Evolutionary conservation across 345 rosid genomes (phyloP), one percentile per base, ranked within the genome.

Genomic region (Limnanthes douglasii): DNA sequence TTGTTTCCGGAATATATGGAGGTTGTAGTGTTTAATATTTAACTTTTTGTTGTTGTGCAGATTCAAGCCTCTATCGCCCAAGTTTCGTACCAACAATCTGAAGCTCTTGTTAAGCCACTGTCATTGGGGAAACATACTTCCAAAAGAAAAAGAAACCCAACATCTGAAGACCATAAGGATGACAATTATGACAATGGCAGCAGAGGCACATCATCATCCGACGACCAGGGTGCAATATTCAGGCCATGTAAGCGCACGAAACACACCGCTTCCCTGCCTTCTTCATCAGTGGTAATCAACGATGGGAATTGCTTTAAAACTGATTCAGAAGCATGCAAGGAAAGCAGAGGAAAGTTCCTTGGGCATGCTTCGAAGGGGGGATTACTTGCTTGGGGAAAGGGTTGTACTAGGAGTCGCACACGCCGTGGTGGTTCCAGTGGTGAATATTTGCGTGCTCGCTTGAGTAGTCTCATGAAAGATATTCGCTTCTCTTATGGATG

Each of bases 51-150:
- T 48, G 16, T 57, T 57, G 43, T 61, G 45, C 60, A 88, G 95
- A 76, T 88, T 58, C 97, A 88, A 79, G 90, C 47, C 57, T 76
- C 93, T 34, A 88, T 88, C 53, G 97, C 95, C 27, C 73, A 79
- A 59, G 66, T 83, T 53, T 61, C 74, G 16, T 81, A 68, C 53
- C 53, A 72, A 23, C 97, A 88, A 52, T 67, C 95, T 23, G 86
- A 79, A 54, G 90, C 86, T 45, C 55, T 83, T 2, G 76, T 43
- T 34, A 78, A 64, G 64, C 70, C 68, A 53, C 90, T 63, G 27
- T 24, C 78, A 11, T 11, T 26, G 15, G 78, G 77, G 30, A 85
- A 77, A 65, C 90, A 77, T 51, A 37, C 57, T 55, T 43, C 73
- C 19, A 76, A 77, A 56, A 68, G 75, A 51, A 61, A 83, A 48